A percentile compares a stretch with the other conserved stretches of the same genome.
These are phyloP conservation scores for Rhodotorula babjevae DNA, from an alignment of 768 basidiomycete genomes.

Conservation along the genomic window DNA sequence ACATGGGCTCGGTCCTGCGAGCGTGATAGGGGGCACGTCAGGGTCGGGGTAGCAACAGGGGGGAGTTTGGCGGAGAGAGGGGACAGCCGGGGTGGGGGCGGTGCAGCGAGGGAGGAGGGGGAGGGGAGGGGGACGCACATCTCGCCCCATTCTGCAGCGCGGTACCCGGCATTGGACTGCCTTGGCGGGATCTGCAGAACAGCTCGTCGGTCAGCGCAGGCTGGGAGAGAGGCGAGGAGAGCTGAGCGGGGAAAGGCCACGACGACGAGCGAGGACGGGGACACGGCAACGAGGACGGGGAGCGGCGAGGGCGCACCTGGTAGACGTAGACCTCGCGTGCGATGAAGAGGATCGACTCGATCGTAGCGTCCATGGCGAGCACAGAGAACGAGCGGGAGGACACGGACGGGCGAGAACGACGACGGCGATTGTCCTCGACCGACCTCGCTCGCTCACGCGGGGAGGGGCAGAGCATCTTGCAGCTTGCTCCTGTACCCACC, in stretches of 20 bases:
- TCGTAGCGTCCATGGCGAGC: conserved; percentile 21
- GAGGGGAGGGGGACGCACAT: background rate
- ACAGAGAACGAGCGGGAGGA: background rate
- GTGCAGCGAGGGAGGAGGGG: background rate
- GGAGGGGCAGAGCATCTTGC: no score
- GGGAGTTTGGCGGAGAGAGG: background rate
- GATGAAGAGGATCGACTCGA: conserved; percentile 34
- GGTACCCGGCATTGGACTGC: conserved; percentile 38
- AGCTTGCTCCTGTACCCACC: no score
- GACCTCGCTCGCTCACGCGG: background rate
- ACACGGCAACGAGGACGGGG: no score
- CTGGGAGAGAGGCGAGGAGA: background rate
- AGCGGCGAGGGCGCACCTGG: background rate
- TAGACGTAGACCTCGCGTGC: conserved; percentile 37
- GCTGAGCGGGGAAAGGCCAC: background rate
- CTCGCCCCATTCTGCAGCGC: conserved; percentile 38
- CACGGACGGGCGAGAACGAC: background rate
- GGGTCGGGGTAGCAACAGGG: background rate
- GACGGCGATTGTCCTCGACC: no score
- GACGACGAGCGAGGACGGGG: no score
- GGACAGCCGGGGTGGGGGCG: background rate
- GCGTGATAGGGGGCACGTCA: no score
- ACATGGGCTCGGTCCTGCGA: conserved; percentile 37
- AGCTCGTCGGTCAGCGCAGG: no score
- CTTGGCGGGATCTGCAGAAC: conserved; percentile 39